Evolutionary conservation across 2,329 filamentous ascomycete genomes (phyloP).

Genomic region (Fusarium sacchari): DNA sequence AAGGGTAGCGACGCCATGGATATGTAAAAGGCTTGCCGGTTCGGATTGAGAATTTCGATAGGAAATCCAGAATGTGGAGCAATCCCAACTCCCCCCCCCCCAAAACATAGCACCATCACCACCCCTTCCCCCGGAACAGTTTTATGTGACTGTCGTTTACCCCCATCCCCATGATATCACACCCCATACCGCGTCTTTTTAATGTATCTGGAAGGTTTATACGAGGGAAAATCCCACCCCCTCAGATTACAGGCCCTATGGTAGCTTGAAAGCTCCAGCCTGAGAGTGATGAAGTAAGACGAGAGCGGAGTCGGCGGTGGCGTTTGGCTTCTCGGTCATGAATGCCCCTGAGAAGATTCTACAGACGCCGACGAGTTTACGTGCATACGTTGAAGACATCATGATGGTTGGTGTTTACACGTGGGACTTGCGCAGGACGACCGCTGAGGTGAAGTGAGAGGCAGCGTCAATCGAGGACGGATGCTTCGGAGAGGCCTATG

Average conservation of each 20-base stretch:
- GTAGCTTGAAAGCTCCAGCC: slow-evolving; percentile 75
- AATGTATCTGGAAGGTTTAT: slow-evolving; percentile 53
- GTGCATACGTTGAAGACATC: slow-evolving; percentile 37
- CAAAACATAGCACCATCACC: slow-evolving; percentile 41
- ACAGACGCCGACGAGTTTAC: slow-evolving; percentile 33
- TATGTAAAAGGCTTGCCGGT: slow-evolving; percentile 59
- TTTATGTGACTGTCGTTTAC: slow-evolving; percentile 39
- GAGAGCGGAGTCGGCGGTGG: slow-evolving; percentile 38
- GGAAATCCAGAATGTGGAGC: slow-evolving; percentile 29
- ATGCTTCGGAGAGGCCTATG: slow-evolving; percentile 38
- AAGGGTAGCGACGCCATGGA: slow-evolving; percentile 74
- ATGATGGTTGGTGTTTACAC: slow-evolving; percentile 41
- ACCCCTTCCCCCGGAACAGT: slow-evolving; percentile 39
- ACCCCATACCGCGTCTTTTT: slow-evolving; percentile 48
- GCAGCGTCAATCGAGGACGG: slow-evolving; percentile 33
- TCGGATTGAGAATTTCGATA: slow-evolving; percentile 15
- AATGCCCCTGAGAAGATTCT: slow-evolving; percentile 30
- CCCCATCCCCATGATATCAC: slow-evolving; percentile 46
- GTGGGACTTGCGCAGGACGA: slow-evolving; percentile 35
- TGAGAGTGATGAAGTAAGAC: slow-evolving; percentile 48
- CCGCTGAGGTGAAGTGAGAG: slow-evolving; percentile 34
- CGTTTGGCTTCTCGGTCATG: slow-evolving; percentile 28
- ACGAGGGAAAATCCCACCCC: slow-evolving; percentile 43
- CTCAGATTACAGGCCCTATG: slow-evolving; percentile 60
- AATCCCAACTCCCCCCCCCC: slow-evolving; percentile 29